phyloP scores from a whole-genome alignment of 129 eudicot species.

The Daucus carota region DH1_v3.0 NC_030382.2:46773501-46774000 shows the following conservation, averaged over 20 bases:
- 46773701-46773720: background rate
- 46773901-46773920: background rate
- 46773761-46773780: background rate
- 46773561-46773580: background rate
- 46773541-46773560: background rate
- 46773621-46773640: background rate
- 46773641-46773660: background rate
- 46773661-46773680: background rate
- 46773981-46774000: background rate
- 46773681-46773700: background rate
- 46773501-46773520: background rate
- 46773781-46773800: background rate
- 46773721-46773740: background rate
- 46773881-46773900: background rate
- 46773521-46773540: background rate
- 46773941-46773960: background rate
- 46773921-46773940: background rate
- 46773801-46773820: background rate
- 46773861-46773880: background rate
- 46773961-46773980: background rate
- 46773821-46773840: background rate
- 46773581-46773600: background rate
- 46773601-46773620: background rate
- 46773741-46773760: background rate
- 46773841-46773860: background rate